These are phyloP conservation scores for Euphorbia schlechtendalii DNA, from an alignment of 441 rosid genomes.

Conservation along the genomic window DNA sequence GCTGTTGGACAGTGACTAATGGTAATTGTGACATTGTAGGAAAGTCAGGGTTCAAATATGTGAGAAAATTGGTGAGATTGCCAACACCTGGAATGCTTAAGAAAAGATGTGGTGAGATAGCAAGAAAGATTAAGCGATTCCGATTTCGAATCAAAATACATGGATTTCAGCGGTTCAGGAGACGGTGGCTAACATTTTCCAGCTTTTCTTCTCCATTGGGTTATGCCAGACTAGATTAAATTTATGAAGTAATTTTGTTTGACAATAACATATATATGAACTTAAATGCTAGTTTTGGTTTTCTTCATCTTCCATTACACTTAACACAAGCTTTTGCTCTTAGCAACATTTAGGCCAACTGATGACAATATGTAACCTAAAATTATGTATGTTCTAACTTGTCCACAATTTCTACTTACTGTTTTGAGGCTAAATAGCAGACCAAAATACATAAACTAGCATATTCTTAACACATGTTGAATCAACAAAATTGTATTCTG, in stretches of 20 bases:
- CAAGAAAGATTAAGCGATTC: constrained; percentile 47
- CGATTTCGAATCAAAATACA: constrained; percentile 56
- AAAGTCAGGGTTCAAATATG: constrained; percentile 33
- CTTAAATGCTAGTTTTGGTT: neutral
- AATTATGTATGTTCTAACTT: too few species aligned
- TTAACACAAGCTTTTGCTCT: too few species aligned
- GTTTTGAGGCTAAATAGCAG: too few species aligned
- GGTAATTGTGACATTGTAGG: constrained; percentile 20
- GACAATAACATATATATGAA: neutral
- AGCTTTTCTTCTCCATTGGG: constrained; percentile 42
- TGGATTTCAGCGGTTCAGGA: constrained; percentile 50
- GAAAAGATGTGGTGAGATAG: constrained; percentile 39
- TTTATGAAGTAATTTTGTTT: neutral
- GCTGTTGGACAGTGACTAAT: constrained; percentile 4
- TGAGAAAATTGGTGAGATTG: constrained; percentile 31
- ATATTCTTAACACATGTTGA: too few species aligned
- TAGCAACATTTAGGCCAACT: too few species aligned
- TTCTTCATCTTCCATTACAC: neutral
- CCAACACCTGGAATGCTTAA: constrained; percentile 38
- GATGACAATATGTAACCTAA: too few species aligned
- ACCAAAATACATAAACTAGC: too few species aligned
- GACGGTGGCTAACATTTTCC: constrained; percentile 45
- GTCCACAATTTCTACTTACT: too few species aligned
- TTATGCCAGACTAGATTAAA: constrained; percentile 48
- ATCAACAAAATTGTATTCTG: too few species aligned